A percentile compares a stretch with the other conserved stretches of the same genome.
Conservation (phyloP, 345 rosid species). For the Salix viminalis region DNA sequence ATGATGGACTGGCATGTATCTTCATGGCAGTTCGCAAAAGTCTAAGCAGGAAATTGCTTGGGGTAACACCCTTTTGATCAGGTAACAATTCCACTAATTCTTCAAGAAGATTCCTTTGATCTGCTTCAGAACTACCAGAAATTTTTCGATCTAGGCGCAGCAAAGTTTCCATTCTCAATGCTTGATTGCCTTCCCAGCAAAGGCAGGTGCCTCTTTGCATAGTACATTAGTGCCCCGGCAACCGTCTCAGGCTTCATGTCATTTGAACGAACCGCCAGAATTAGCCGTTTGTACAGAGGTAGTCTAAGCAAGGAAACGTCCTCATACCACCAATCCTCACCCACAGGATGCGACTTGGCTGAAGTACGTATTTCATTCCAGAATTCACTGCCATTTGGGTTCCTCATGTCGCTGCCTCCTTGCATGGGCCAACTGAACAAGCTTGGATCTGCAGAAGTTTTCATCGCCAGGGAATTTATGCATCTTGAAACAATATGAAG, state of each 20-base stretch:
- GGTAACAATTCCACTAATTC: slow-evolving; percentile 72
- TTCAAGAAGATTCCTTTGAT: slow-evolving; percentile 65
- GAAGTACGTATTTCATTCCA: slow-evolving; percentile 73
- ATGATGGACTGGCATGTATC: slow-evolving; percentile 45
- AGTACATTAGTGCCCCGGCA: slow-evolving; percentile 60
- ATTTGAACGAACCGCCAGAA: slow-evolving; percentile 46
- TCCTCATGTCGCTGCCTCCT: slow-evolving; percentile 18
- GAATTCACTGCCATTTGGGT: slow-evolving; percentile 32
- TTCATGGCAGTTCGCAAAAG: slow-evolving; percentile 76
- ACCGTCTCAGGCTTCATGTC: slow-evolving; percentile 54
- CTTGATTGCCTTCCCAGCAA: slow-evolving; percentile 51
- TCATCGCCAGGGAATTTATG: slow-evolving; percentile 70
- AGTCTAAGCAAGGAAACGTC: slow-evolving; percentile 61
- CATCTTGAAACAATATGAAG: slow-evolving; percentile 74
- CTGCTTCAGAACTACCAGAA: slow-evolving; percentile 32
- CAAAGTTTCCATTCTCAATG: slow-evolving; percentile 22
- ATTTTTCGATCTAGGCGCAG: slow-evolving; percentile 26
- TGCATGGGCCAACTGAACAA: slow-evolving; percentile 65
- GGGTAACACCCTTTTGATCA: slow-evolving; percentile 41
- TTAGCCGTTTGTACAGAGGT: slow-evolving; percentile 58
- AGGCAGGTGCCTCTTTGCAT: slow-evolving; percentile 68
- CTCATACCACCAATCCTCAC: slow-evolving; percentile 84
- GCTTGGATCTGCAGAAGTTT: slow-evolving; percentile 60
- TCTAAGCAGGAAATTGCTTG: slow-evolving; percentile 71
- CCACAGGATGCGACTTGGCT: slow-evolving; percentile 28